Evolutionary conservation across 1,284 basidiomycete species (phyloP), one percentile per base, ranked within the genome.

Genomic region (Leccinum griseonigrum): DNA sequence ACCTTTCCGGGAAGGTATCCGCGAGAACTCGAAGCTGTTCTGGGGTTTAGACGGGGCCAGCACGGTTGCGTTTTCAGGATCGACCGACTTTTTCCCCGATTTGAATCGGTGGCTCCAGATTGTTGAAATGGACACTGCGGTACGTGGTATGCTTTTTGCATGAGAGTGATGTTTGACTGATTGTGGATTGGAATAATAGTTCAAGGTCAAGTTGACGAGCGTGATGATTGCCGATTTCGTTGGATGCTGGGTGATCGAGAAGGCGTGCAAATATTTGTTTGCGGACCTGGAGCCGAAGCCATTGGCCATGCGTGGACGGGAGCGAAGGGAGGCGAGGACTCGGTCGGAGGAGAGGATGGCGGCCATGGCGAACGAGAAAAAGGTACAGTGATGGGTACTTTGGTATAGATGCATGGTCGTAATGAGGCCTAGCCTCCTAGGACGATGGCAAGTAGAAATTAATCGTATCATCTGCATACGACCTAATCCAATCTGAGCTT

Each of bases 61-160:
- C 61, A 84, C 86, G 3, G 95, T 98, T 11, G 96, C 96, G 8
- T 93, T 97, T 78, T 91, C 85, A n/a, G 95, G 95, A 36, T 86
- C 95, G 7, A 94, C 91, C 1, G 95, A 99, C 75, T 90, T 98
- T 68, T 80, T 98, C 72, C 97, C 97, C 1, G 97, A 99, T 77
- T 74, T 98, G 66, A 99, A 97, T 76, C 81, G 91, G 40, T 99
- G 97, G 97, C 82, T 99, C 51, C 97, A 99, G 77, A 90, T 99
- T 46, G 95, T 98, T 29, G 93, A 93, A 75, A 97, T 99, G 95
- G 78, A 87, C 53, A 72, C 75, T 34, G 71, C 78, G 48, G 94
- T 97, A 71, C 69, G 91, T 77, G 7, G 4, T 13, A 2, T n/a
- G 3, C 3, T 18, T 22, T 1, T 36, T 29, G 11, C 40, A 2